A percentile compares a stretch with the other conserved stretches of the same genome.
Conservation (phyloP, 345 rosid species). For the Corchorus capsularis region DNA sequence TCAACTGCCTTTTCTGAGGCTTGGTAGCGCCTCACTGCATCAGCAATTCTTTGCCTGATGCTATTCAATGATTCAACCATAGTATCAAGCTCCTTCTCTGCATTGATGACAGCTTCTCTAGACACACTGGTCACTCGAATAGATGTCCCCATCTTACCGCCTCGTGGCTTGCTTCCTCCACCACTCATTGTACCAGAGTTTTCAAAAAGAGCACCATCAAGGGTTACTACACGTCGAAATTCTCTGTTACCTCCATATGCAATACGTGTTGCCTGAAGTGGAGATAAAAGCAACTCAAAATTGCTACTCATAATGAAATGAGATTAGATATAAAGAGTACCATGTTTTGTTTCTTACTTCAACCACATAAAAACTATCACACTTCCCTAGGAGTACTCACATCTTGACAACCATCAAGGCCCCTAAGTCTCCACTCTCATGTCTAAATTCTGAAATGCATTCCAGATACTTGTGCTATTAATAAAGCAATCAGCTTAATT, state of each 20-base stretch:
- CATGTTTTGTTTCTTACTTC: background rate
- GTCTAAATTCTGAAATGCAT: background rate
- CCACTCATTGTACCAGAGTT: conserved; percentile 99
- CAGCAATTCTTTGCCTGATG: conserved; percentile 59
- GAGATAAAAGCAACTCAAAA: conserved; percentile 16
- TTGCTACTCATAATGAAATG: conserved; percentile 4
- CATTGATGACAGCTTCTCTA: conserved; percentile 60
- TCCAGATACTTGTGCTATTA: background rate
- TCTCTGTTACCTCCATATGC: conserved; percentile 83
- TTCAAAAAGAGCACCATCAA: conserved; percentile 95
- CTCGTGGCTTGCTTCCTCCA: conserved; percentile 94
- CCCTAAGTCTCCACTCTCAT: background rate
- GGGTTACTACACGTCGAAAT: conserved; percentile 88
- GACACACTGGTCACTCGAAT: conserved; percentile 79
- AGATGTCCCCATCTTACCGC: conserved; percentile 97
- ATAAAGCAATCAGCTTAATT: conserved; percentile 15
- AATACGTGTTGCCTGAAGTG: conserved; percentile 78
- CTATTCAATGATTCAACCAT: conserved; percentile 54
- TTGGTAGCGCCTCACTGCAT: conserved; percentile 66
- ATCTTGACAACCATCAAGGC: background rate
- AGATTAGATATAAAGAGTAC: background rate
- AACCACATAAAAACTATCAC: background rate
- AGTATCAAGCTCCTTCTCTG: conserved; percentile 70
- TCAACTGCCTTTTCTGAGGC: conserved; percentile 65
- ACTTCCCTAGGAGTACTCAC: background rate